A percentile compares a stretch with the other conserved stretches of the same genome.
These are phyloP conservation scores for Coemansia sp. DNA, from an alignment of 192 early-diverging fungal genomes.

Conservation along the genomic window DNA sequence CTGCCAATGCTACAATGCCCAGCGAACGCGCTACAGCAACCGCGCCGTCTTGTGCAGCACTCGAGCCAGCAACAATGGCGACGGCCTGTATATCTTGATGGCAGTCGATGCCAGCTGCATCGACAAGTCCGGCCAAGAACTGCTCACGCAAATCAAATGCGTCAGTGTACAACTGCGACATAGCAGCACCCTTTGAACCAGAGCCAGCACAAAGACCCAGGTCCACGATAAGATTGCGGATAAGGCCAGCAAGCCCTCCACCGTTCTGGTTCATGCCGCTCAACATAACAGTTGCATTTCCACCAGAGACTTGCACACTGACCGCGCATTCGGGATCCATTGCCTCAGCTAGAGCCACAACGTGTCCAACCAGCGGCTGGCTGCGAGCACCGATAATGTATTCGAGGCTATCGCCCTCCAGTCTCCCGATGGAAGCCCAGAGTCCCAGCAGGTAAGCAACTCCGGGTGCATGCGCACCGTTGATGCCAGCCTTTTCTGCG, in stretches of 20 bases:
- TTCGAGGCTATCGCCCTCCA: neutral
- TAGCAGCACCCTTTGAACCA: neutral
- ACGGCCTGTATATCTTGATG: neutral
- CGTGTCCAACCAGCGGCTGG: conserved; percentile 15
- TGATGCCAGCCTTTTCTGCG: conserved; percentile 10
- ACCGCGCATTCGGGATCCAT: conserved; percentile 4
- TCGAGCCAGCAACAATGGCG: neutral
- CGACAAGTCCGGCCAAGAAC: conserved; percentile 42
- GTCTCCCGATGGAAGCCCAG: conserved; percentile 10
- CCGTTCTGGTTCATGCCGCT: neutral
- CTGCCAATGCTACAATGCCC: conserved; percentile 18
- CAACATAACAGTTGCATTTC: conserved; percentile 3
- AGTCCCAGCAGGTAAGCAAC: conserved; percentile 38
- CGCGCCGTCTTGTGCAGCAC: conserved; percentile 2
- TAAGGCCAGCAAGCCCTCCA: conserved; percentile 4
- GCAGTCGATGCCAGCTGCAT: conserved; percentile 20
- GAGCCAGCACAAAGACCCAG: neutral
- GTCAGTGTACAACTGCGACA: conserved; percentile 9
- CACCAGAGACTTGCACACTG: neutral
- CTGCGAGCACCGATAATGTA: conserved; percentile 16
- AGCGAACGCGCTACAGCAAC: conserved; percentile 21
- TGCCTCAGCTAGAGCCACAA: conserved; percentile 1
- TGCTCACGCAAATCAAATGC: conserved; percentile 34
- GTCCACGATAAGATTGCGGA: neutral
- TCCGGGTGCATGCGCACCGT: conserved; percentile 11